These are phyloP conservation scores for Lepidium sativum DNA, from an alignment of 345 rosid genomes.

Conservation along the genomic window DNA sequence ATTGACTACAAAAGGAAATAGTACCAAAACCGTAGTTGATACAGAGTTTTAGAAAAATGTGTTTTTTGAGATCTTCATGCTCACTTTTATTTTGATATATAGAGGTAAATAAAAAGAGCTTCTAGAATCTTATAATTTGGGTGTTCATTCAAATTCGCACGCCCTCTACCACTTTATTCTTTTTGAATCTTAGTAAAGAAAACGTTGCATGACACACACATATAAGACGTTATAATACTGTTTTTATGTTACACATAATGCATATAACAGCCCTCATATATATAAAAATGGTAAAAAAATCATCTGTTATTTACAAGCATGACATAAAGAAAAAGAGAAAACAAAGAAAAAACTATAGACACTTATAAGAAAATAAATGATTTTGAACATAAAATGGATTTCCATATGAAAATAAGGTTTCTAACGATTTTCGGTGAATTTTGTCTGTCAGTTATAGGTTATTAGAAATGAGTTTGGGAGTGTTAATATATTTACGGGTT, in stretches of 20 bases:
- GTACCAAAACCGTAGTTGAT: slow-evolving; percentile 3
- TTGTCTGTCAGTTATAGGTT: too few species aligned
- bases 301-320: background rate
- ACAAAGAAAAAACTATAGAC: background rate
- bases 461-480: too few species aligned
- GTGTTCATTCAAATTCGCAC: slow-evolving; percentile 6
- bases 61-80: slow-evolving; percentile 20
- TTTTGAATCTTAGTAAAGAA: background rate
- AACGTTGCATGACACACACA: background rate
- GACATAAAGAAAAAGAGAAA: too few species aligned
- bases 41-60: background rate
- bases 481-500: too few species aligned
- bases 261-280: background rate
- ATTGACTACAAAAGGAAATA: background rate
- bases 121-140: slow-evolving; percentile 6
- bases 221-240: background rate
- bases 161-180: slow-evolving; percentile 9
- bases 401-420: too few species aligned
- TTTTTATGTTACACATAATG: background rate
- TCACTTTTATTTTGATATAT: slow-evolving; percentile 8
- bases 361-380: too few species aligned
- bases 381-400: too few species aligned
- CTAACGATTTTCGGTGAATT: too few species aligned
- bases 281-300: background rate
- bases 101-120: background rate